These are phyloP conservation scores for Penicillium sclerotiorum DNA, from an alignment of 2,329 filamentous ascomycete species.

Conservation along the genomic window DNA sequence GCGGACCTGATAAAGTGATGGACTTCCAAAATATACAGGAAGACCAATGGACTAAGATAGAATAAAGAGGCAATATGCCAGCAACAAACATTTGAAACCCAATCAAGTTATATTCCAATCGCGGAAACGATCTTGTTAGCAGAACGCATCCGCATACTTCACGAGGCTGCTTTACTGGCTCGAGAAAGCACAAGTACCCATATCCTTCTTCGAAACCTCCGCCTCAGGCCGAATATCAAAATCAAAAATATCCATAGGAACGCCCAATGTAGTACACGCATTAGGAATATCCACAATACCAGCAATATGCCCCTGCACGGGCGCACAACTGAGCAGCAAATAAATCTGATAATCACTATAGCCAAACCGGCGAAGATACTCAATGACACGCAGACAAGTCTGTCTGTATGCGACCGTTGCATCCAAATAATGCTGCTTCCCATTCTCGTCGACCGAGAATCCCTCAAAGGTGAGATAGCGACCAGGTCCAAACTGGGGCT, in stretches of 20 bases:
- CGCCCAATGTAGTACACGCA: constrained; percentile 81
- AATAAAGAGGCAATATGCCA: background rate
- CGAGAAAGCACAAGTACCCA: constrained; percentile 71
- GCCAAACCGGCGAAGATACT: constrained; percentile 75
- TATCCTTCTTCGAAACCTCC: constrained; percentile 63
- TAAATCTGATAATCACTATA: constrained; percentile 80
- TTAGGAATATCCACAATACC: constrained; percentile 92
- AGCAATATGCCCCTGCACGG: constrained; percentile 83
- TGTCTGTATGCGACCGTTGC: constrained; percentile 84
- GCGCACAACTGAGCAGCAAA: constrained; percentile 79
- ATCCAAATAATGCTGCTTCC: constrained; percentile 88
- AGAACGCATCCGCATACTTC: too few species aligned
- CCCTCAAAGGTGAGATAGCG: constrained; percentile 85
- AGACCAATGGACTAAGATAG: constrained; percentile 41
- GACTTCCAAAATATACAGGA: constrained; percentile 47
- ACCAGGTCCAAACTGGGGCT: constrained; percentile 83
- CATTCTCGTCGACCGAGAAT: constrained; percentile 84
- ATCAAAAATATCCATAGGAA: constrained; percentile 93
- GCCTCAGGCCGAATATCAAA: constrained; percentile 79
- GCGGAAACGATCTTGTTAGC: too few species aligned
- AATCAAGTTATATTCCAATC: too few species aligned
- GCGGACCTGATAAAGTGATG: constrained; percentile 52
- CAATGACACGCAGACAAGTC: constrained; percentile 74
- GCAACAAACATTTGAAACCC: too few species aligned
- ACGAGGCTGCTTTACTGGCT: constrained; percentile 36